Evolutionary conservation across 2,329 filamentous ascomycete genomes (phyloP).

Genomic region (Chaetomiaceae sp.): DNA sequence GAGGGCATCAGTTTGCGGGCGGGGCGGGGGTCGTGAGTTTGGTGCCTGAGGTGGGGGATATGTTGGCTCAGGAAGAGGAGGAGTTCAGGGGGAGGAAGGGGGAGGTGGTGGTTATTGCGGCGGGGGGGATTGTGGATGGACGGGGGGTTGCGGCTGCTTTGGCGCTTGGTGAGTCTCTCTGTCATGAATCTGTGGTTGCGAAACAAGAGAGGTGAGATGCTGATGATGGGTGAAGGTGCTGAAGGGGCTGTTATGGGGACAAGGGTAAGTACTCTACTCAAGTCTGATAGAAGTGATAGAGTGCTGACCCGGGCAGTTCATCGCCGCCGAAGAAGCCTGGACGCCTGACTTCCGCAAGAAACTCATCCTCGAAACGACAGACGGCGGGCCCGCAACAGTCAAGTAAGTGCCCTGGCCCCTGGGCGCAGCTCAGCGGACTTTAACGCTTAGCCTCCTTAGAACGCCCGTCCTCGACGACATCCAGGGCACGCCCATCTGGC

Average conservation of each 20-base stretch:
- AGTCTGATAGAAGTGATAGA: neutral
- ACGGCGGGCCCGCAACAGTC: slow-evolving; percentile 43
- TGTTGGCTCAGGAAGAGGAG: slow-evolving; percentile 37
- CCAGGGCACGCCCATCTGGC: slow-evolving; percentile 38
- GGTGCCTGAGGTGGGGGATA: slow-evolving; percentile 52
- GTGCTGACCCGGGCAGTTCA: slow-evolving; percentile 34
- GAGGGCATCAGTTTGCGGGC: slow-evolving; percentile 55
- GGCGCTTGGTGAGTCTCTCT: slow-evolving; percentile 42
- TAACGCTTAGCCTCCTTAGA: slow-evolving; percentile 5
- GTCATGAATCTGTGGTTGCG: neutral
- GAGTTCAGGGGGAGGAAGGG: slow-evolving; percentile 17
- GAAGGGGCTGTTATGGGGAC: slow-evolving; percentile 44
- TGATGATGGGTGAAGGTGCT: slow-evolving; percentile 33
- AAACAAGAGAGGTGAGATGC: neutral
- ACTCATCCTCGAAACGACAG: slow-evolving; percentile 37
- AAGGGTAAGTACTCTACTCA: slow-evolving; percentile 23
- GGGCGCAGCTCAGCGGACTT: too few species aligned
- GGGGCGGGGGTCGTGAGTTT: slow-evolving; percentile 53
- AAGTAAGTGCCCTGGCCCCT: slow-evolving; percentile 33
- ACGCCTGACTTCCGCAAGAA: slow-evolving; percentile 40
- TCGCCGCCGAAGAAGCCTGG: slow-evolving; percentile 41
- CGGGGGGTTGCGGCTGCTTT: slow-evolving; percentile 53
- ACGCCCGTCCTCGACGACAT: slow-evolving; percentile 41
- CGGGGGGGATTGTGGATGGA: slow-evolving; percentile 56
- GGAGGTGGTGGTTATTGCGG: slow-evolving; percentile 45